phyloP scores from a whole-genome alignment of 441 rosid genomes.

The Lepidium campestre region DNA sequence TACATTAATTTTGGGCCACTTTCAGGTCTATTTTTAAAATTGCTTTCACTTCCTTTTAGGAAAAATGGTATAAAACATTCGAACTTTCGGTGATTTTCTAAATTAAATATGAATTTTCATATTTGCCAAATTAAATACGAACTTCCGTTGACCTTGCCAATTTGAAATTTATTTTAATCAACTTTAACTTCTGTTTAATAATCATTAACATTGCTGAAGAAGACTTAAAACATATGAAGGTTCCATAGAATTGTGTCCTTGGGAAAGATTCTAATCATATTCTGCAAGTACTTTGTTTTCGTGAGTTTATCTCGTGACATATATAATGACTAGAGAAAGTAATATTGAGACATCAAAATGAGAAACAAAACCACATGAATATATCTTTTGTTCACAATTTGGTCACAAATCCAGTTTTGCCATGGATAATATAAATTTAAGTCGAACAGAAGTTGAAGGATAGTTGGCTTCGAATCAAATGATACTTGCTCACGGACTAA shows the following conservation, averaged over 20 bases:
- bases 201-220: too few species aligned
- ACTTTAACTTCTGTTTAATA: too few species aligned
- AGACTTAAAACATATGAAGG: slow-evolving; percentile 41
- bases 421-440: slow-evolving; percentile 31
- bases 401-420: slow-evolving; percentile 35
- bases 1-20: too few species aligned
- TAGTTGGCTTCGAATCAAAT: slow-evolving; percentile 70
- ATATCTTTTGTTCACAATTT: slow-evolving; percentile 9
- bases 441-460: slow-evolving; percentile 57
- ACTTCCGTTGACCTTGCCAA: too few species aligned
- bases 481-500: slow-evolving; percentile 29
- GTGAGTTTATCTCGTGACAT: background rate
- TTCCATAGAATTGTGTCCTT: slow-evolving; percentile 61
- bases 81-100: too few species aligned
- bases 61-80: too few species aligned
- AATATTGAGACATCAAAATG: background rate
- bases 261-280: slow-evolving; percentile 41
- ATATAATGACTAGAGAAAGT: background rate
- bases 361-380: background rate
- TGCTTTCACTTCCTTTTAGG: too few species aligned
- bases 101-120: too few species aligned
- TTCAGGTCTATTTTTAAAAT: too few species aligned
- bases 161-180: too few species aligned
- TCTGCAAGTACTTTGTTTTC: slow-evolving; percentile 30
- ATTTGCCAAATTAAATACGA: too few species aligned